Percentiles rank a stretch among this genome's conserved stretches.
Conservation (phyloP, 2,329 filamentous ascomycete species). For the Venturia asperata region DNA sequence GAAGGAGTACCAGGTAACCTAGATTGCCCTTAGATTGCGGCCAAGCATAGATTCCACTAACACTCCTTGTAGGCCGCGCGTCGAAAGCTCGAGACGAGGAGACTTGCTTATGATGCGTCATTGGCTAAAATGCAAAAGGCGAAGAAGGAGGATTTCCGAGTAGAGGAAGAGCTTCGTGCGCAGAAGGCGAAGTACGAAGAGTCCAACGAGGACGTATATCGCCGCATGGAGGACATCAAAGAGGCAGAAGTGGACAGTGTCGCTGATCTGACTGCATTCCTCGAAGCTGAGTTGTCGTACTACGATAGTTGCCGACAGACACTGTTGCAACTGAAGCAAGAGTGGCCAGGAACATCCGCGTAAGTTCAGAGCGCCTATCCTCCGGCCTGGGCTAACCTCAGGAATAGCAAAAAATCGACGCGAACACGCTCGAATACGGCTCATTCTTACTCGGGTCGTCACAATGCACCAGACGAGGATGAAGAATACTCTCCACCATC, state of each 20-base stretch:
- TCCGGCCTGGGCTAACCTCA: conserved; percentile 5
- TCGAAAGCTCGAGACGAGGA: conserved; percentile 87
- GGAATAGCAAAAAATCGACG: conserved; percentile 12
- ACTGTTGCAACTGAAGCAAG: conserved; percentile 59
- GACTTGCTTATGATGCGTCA: conserved; percentile 85
- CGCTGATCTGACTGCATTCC: conserved; percentile 67
- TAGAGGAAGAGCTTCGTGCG: conserved; percentile 84
- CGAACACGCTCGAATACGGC: conserved; percentile 49
- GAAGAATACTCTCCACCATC: conserved; percentile 1
- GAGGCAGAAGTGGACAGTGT: conserved; percentile 81
- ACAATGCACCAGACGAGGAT: conserved; percentile 47
- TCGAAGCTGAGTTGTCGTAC: conserved; percentile 85
- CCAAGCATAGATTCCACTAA: conserved; percentile 22
- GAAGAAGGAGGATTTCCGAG: conserved; percentile 85
- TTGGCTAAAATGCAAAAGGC: conserved; percentile 86
- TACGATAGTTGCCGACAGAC: conserved; percentile 87
- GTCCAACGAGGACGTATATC: conserved; percentile 80
- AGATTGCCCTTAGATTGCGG: conserved; percentile 21
- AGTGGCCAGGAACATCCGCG: conserved; percentile 58
- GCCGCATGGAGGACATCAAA: conserved; percentile 94
- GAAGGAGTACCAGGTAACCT: conserved; percentile 85
- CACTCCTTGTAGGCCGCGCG: conserved; percentile 54
- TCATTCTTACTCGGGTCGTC: conserved; percentile 55
- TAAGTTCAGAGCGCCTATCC: conserved; percentile 17
- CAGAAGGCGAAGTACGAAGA: conserved; percentile 97